phyloP scores from a whole-genome alignment of 2,329 filamentous ascomycete species.

The Alternaria atra region DNA sequence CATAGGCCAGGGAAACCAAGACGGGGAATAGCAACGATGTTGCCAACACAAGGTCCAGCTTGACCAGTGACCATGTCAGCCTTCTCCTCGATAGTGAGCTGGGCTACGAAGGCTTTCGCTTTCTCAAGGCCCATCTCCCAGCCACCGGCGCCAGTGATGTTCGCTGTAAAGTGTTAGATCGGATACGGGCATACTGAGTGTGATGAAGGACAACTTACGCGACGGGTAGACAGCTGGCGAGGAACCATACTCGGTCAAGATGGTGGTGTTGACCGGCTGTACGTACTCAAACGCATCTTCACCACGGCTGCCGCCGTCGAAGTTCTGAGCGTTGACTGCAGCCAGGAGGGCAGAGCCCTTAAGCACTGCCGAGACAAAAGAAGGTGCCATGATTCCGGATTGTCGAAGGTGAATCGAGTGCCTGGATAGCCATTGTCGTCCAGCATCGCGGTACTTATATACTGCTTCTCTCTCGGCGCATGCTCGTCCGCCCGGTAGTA shows the following conservation, averaged over 20 bases:
- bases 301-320: slow-evolving; percentile 19
- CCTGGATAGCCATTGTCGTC: slow-evolving; percentile 4
- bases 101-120: slow-evolving; percentile 42
- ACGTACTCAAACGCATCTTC: slow-evolving; percentile 40
- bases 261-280: slow-evolving; percentile 43
- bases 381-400: slow-evolving; percentile 37
- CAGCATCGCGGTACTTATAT: slow-evolving; percentile 28
- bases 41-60: slow-evolving; percentile 66
- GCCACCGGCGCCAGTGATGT: slow-evolving; percentile 40
- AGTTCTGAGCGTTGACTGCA: slow-evolving; percentile 38
- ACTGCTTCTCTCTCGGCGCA: slow-evolving; percentile 13
- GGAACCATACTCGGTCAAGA: slow-evolving; percentile 40
- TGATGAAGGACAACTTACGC: slow-evolving; percentile 26
- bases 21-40: slow-evolving; percentile 50
- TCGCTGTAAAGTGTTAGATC: slow-evolving; percentile 52
- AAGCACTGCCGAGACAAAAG: slow-evolving; percentile 32
- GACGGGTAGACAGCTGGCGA: slow-evolving; percentile 42
- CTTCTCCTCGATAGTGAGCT: slow-evolving; percentile 46
- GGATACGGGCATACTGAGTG: background rate
- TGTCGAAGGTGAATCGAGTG: slow-evolving; percentile 13
- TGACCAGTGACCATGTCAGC: slow-evolving; percentile 47
- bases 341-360: slow-evolving; percentile 33
- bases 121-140: slow-evolving; percentile 46
- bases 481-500: slow-evolving; percentile 10
- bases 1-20: slow-evolving; percentile 53